phyloP scores from a whole-genome alignment of 108 stramenopile genomes.

The Cyclotella sp. region DNA sequence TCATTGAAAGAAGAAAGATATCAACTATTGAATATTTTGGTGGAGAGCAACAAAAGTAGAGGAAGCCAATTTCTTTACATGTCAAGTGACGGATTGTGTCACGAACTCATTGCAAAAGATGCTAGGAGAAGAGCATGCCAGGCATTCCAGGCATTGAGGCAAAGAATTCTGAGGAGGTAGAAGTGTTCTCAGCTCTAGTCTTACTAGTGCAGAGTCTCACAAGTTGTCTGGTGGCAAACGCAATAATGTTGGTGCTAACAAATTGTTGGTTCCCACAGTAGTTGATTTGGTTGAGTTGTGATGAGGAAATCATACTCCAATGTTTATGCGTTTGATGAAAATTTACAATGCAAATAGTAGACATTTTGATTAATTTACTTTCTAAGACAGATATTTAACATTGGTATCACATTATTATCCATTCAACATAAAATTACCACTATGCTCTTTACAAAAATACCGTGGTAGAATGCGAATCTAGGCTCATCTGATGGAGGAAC shows the following conservation, averaged over 20 bases:
- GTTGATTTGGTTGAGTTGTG: neutral
- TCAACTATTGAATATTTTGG: slow-evolving; percentile 33
- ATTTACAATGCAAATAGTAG: no score
- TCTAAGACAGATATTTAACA: no score
- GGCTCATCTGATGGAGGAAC: no score
- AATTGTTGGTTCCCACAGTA: no score
- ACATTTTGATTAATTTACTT: no score
- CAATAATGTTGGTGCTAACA: neutral
- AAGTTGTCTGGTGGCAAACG: neutral
- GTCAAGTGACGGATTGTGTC: slow-evolving; percentile 47
- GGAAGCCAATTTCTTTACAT: slow-evolving; percentile 47
- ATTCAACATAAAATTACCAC: no score
- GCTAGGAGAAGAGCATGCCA: slow-evolving; percentile 54
- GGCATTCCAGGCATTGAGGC: slow-evolving; percentile 49
- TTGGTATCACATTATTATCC: no score
- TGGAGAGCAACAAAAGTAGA: slow-evolving; percentile 30
- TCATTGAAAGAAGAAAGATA: slow-evolving; percentile 48
- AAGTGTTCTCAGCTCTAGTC: slow-evolving; percentile 3
- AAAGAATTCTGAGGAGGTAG: slow-evolving; percentile 35
- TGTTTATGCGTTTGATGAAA: no score
- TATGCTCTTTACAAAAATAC: no score
- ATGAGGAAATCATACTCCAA: no score
- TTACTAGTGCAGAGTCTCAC: neutral
- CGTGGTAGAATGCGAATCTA: no score
- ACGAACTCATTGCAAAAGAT: slow-evolving; percentile 46